Percentiles rank a stretch among this genome's conserved stretches.
phyloP scores from a whole-genome alignment of 371 early-diverging fungal genomes.

The Conidiobolus coronatus region DNA sequence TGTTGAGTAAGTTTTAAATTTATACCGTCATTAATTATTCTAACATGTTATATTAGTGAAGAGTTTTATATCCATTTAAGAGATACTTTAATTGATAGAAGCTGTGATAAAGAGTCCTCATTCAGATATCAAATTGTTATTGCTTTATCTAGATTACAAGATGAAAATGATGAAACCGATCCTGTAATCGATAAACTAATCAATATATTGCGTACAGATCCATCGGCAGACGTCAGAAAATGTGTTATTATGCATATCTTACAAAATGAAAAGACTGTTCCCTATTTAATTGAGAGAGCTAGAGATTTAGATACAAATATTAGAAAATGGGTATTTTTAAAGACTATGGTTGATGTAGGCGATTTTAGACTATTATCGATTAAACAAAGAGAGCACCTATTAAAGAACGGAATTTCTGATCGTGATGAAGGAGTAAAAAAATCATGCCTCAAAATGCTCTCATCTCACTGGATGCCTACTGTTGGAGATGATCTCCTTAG shows the following conservation, averaged over 20 bases:
- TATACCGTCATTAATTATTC: background rate
- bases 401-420: slow-evolving; percentile 43
- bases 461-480: slow-evolving; percentile 50
- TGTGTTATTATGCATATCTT: slow-evolving; percentile 53
- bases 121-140: slow-evolving; percentile 61
- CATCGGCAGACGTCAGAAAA: slow-evolving; percentile 59
- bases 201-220: slow-evolving; percentile 30
- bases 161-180: slow-evolving; percentile 23
- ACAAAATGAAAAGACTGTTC: slow-evolving; percentile 29
- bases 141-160: slow-evolving; percentile 51
- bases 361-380: slow-evolving; percentile 41
- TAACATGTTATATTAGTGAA: slow-evolving; percentile 13
- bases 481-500: slow-evolving; percentile 35
- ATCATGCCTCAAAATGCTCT: slow-evolving; percentile 45
- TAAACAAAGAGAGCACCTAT: slow-evolving; percentile 38
- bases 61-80: slow-evolving; percentile 43
- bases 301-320: slow-evolving; percentile 49
- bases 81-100: slow-evolving; percentile 33
- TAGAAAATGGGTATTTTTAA: slow-evolving; percentile 34
- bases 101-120: slow-evolving; percentile 57
- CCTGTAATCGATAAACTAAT: slow-evolving; percentile 19
- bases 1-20: slow-evolving; percentile 24
- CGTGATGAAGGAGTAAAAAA: slow-evolving; percentile 45
- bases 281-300: slow-evolving; percentile 42
- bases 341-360: slow-evolving; percentile 33